Evolutionary conservation across 1,284 basidiomycete genomes (phyloP).

Genomic region (Irpex lacteus): DNA sequence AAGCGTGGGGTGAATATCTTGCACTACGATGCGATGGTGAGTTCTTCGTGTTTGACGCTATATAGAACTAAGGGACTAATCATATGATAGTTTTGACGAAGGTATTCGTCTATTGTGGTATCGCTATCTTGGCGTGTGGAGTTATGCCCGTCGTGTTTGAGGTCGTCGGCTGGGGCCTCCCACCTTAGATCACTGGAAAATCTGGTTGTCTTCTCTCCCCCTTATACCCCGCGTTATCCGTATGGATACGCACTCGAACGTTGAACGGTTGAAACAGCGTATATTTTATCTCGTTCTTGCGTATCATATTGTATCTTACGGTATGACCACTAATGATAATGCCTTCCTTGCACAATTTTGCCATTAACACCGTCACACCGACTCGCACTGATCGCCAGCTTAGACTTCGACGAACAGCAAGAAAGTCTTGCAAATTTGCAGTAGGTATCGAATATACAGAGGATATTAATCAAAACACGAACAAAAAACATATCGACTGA

Average conservation of each 20-base stretch:
- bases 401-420: neutral
- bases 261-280: neutral
- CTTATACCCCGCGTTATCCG: no score
- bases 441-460: neutral
- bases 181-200: neutral
- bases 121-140: slow-evolving; percentile 67
- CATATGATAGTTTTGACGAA: slow-evolving; percentile 75
- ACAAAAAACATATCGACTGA: neutral
- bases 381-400: no score
- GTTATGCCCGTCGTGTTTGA: slow-evolving; percentile 69
- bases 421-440: neutral
- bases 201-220: no score
- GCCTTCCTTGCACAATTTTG: no score
- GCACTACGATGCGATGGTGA: slow-evolving; percentile 85
- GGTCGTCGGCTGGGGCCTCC: slow-evolving; percentile 63
- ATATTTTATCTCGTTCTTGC: neutral
- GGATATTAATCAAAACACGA: neutral
- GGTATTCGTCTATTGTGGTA: slow-evolving; percentile 87
- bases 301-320: neutral
- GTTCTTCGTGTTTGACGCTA: slow-evolving; percentile 21
- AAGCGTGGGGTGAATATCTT: slow-evolving; percentile 40
- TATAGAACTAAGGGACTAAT: no score
- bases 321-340: neutral
- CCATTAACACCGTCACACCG: no score
- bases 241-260: no score